Evolutionary conservation across 2,329 filamentous ascomycete species (phyloP).

Genomic region (Fusarium miscanthi): DNA sequence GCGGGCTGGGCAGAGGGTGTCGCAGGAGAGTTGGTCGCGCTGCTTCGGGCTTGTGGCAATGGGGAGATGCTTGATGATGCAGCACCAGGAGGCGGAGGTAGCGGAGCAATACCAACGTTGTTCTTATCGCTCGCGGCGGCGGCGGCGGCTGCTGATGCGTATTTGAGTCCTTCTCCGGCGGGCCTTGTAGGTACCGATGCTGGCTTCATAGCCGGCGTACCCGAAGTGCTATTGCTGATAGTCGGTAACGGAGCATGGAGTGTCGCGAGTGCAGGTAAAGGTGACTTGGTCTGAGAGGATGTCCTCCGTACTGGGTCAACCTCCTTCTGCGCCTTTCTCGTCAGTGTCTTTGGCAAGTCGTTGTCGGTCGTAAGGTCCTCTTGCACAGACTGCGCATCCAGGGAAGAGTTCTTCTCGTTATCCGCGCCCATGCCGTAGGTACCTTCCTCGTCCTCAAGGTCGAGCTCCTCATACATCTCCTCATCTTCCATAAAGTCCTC

Average conservation of each 20-base stretch:
- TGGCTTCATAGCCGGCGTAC: conserved; percentile 84
- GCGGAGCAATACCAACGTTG: conserved; percentile 90
- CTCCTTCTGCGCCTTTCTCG: conserved; percentile 71
- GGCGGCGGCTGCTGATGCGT: conserved; percentile 94
- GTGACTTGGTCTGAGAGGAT: conserved; percentile 93
- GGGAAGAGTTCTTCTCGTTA: conserved; percentile 89
- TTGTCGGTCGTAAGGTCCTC: conserved; percentile 76
- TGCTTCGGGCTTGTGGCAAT: conserved; percentile 66
- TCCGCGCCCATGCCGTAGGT: conserved; percentile 84
- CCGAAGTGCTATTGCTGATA: conserved; percentile 66
- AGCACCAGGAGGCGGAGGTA: conserved; percentile 86
- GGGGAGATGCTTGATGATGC: conserved; percentile 57
- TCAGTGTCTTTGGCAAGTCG: conserved; percentile 58
- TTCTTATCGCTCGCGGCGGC: conserved; percentile 89
- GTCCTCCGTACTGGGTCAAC: conserved; percentile 69
- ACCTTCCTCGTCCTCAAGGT: conserved; percentile 92
- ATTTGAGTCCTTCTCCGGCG: conserved; percentile 92
- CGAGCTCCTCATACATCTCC: conserved; percentile 92
- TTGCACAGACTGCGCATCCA: conserved; percentile 92
- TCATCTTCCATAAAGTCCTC: conserved; percentile 95
- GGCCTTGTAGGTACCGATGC: conserved; percentile 86
- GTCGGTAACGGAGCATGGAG: conserved; percentile 79
- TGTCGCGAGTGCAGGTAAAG: conserved; percentile 90
- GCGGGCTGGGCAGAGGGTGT: conserved; percentile 60
- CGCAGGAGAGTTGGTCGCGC: conserved; percentile 66